Evolutionary conservation across 345 rosid species (phyloP).

Genomic region (Eucalyptus melliodora): DNA sequence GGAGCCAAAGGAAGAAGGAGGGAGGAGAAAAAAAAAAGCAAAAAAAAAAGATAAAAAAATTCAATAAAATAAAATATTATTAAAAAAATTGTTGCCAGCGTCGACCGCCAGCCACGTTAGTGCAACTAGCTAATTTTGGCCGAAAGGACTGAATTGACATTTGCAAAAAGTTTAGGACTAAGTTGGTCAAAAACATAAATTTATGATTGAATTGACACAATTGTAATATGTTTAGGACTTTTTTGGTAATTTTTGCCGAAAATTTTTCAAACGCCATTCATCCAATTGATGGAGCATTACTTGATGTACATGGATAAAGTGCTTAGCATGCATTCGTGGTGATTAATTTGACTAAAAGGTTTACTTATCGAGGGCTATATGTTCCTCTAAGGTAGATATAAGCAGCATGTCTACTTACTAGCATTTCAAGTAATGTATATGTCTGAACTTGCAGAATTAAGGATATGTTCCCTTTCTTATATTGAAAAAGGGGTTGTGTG

Average conservation of each 20-base stretch:
- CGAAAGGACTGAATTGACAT: rapidly evolving
- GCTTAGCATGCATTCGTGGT: background rate
- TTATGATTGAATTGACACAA: too few relatives aligned
- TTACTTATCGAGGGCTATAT: background rate
- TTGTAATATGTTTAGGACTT: too few relatives aligned
- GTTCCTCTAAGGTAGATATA: background rate
- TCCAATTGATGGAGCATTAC: background rate
- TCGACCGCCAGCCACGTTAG: rapidly evolving
- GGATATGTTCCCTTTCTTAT: background rate
- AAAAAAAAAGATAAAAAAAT: too few relatives aligned
- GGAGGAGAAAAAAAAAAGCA: rapidly evolving
- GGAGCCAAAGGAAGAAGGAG: too few relatives aligned
- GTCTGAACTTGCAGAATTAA: background rate
- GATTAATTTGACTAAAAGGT: background rate
- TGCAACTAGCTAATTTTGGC: rapidly evolving
- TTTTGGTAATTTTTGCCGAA: background rate
- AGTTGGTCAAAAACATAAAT: too few relatives aligned
- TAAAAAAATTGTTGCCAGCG: too few relatives aligned
- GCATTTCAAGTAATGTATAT: background rate
- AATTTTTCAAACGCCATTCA: background rate
- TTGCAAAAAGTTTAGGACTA: too few relatives aligned
- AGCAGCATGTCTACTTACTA: background rate
- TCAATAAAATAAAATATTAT: too few relatives aligned
- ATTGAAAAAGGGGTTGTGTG: background rate
- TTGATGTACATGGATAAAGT: background rate